Conservation (phyloP, 306 rosid genomes). For the Quercus dentata region DNA sequence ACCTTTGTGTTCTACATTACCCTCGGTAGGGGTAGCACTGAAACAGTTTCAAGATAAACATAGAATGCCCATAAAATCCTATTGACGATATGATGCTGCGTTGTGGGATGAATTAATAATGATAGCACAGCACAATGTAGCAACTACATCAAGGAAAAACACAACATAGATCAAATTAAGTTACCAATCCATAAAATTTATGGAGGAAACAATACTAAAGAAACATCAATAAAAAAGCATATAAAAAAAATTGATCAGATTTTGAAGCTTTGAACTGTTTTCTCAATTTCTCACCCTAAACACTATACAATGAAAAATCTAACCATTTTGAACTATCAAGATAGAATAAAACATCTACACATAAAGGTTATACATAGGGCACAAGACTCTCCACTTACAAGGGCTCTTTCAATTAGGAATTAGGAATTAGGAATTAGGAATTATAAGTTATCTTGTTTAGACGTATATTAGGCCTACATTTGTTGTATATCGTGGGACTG, state of each 20-base stretch:
- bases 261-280: background rate
- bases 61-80: conserved; percentile 75
- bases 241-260: background rate
- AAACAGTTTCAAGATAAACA: conserved; percentile 85
- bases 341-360: no score
- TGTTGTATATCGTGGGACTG: no score
- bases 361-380: no score
- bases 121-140: conserved; percentile 58
- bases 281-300: background rate
- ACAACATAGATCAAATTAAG: background rate
- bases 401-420: no score
- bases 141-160: conserved; percentile 36
- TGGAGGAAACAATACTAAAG: background rate
- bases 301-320: background rate
- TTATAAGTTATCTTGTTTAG: no score
- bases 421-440: no score
- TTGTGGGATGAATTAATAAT: conserved; percentile 59
- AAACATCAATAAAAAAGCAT: background rate
- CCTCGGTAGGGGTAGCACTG: conserved; percentile 70
- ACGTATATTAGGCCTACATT: no score
- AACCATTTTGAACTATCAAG: background rate
- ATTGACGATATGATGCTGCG: conserved; percentile 49
- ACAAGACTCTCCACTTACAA: no score
- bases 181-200: background rate
- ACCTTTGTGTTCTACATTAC: conserved; percentile 84